Evolutionary conservation across 306 rosid species (phyloP).

Genomic region (Delonix regia): DNA sequence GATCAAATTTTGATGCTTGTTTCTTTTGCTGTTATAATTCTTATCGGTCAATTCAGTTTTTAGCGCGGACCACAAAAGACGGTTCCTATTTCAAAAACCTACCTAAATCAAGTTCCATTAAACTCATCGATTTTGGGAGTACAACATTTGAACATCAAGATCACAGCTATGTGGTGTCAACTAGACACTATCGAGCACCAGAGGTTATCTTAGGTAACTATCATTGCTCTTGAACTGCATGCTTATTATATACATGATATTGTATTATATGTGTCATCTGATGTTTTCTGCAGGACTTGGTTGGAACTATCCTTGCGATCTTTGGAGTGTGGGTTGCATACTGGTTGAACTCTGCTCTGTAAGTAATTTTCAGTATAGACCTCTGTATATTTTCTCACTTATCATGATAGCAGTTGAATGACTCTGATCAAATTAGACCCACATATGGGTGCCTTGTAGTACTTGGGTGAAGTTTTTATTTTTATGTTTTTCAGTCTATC

Average conservation of each 20-base stretch:
- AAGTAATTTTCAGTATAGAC: conserved; percentile 43
- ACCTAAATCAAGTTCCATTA: conserved; percentile 80
- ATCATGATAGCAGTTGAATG: not conserved
- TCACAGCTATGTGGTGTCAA: conserved; percentile 81
- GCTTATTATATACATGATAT: not conserved
- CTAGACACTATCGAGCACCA: conserved; percentile 85
- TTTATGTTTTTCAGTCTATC: not conserved
- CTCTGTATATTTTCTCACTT: conserved; percentile 1
- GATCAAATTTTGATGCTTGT: conserved; percentile 4
- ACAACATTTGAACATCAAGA: conserved; percentile 82
- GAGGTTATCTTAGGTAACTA: conserved; percentile 78
- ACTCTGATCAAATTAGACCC: conserved; percentile 5
- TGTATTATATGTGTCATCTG: conserved; percentile 18
- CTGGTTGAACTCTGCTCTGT: conserved; percentile 88
- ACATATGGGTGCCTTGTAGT: not conserved
- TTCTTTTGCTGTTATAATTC: conserved; percentile 2
- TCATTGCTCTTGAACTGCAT: conserved; percentile 23
- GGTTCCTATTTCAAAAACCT: conserved; percentile 78
- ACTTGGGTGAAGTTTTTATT: not conserved
- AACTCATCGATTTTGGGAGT: conserved; percentile 89
- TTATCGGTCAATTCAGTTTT: conserved; percentile 49
- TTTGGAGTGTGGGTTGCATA: conserved; percentile 91
- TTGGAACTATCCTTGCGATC: conserved; percentile 87
- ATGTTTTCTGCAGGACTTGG: conserved; percentile 71
- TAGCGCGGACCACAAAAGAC: conserved; percentile 62